Base-by-base conservation (phyloP, 371 early-diverging fungal species). In the Choanephora cucurbitarum region DNA sequence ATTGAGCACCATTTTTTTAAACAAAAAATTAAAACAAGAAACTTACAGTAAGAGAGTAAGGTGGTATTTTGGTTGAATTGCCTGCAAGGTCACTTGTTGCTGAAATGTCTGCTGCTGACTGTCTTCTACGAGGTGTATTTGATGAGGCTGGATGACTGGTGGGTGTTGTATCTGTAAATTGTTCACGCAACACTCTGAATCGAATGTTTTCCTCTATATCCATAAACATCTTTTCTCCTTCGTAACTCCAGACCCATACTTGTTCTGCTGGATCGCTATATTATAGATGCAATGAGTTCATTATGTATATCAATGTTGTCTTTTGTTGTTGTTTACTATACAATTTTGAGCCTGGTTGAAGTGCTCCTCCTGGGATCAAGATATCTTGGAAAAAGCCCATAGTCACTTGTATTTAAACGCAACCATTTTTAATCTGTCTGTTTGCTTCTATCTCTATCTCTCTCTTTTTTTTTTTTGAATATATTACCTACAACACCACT, bases 341-440 rank as follows among this genome's bases (percentile, higher is more conserved):
- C 84, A 87, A 93, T 45, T 81, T 83, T 13, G 85, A 77, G 41
- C 81, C 82, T 1, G 64, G 56, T 43, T 87, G 90, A 58, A 91
- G 74, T 41, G 81, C 74, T 28, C 68, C 69, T 9, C 83, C 76
- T 1, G 95, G 93, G 37, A 97, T 89, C 45, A 74, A 65, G 15
- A 97, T 93, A 70, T 97, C 97, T 68, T 93, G 93, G 68, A 97
- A 96, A 60, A 96, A 97, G 13, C 88, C 90, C 69, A 96, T 67
- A 0, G 94, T 83, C 5, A 94, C 92, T 86, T 6, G 28, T 28
- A 28, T 28, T 5, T 28, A 28, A n/a, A n/a, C n/a, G n/a, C n/a
- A n/a, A n/a, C n/a, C n/a, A n/a, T n/a, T n/a, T n/a, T n/a, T n/a
- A n/a, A n/a, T n/a, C n/a, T n/a, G n/a, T n/a, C n/a, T n/a, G n/a